Base-by-base conservation (phyloP, 768 basidiomycete species). In the Suillus subluteus region DNA sequence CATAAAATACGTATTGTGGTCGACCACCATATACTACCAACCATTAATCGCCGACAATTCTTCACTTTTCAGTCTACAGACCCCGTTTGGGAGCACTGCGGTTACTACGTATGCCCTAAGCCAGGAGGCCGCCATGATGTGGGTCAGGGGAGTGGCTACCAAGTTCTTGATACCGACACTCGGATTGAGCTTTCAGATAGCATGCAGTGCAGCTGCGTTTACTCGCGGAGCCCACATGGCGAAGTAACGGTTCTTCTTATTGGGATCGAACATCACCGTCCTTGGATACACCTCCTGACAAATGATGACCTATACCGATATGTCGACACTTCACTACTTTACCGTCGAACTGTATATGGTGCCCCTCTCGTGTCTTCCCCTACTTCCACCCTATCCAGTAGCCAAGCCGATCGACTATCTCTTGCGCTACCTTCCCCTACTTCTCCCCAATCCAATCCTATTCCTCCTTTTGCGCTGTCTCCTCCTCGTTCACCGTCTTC, bases 261-360 rank as follows among this genome's bases (percentile, higher is more conserved):
- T 41, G 41, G 59, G 8, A 21, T 61, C 26, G 18, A 61, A 43
- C 11, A 61, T 7, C 18, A 21, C 30, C 59, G 41, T 30, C 59
- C 59, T 61, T 61, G 59, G 59, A 2, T 61, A 21, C 59, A 61
- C 18, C 59, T 61, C 41, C 18, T 43, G 11, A 30, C 59, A 30
- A 0, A 61, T 43, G 2, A 18, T 32, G 16, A 13, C 41, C 40
- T 43, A 2, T 1, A 32, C 18, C 26, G 2, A 43, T 32, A 43
- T 30, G 26, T 61, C 6, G 41, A 61, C 59, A 61, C 59, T 30
- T 41, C 26, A 12, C 40, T 6, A 18, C 11, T 35, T 35, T 6
- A 18, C 26, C 18, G 21, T 43, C 26, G 11, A 30, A 21, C 26
- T 23, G 1, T 30, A 6, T 6, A 41, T 15, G 13, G 6, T 6